Evolutionary conservation across 225 moss, liverwort and hornwort species (phyloP), one percentile per base, ranked within the genome.

Genomic region (Antitrichia curtipendula): DNA sequence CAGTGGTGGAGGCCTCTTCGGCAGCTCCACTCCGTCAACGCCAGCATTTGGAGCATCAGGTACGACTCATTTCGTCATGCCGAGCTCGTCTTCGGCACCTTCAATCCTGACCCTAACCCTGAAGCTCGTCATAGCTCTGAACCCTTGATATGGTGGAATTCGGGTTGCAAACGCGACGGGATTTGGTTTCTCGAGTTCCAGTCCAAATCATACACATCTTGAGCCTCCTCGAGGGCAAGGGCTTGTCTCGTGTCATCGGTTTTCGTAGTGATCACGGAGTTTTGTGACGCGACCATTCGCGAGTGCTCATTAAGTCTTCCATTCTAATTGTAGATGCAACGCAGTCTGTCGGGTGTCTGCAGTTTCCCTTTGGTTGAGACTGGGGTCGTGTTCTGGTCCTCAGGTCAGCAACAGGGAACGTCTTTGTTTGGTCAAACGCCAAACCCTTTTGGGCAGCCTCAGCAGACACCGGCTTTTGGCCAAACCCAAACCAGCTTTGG

Each of bases 381-480:
- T 88, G 64, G 71, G 43, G 17, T 78, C 19, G 54, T 49, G 65
- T 57, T 85, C 32, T 74, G 53, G 43, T 85, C 74, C 17, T 68
- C 90, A 94, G 94, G 91, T 88, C 94, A 93, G 88, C 94, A 91
- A 77, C 94, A 94, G 81, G 90, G 90, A 79, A 90, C 89, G 41
- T 90, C 91, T 84, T 84, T 93, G 86, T 96, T 97, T 68, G 94
- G 93, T 57, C 95, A 95, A 88, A 81, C 91, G 70, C 87, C 93
- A 81, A 93, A 92, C 64, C 89, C 92, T 54, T 95, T 96, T 68
- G 97, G 96, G 75, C 96, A 96, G 89, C 57, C 84, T 85, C 96
- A 95, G 90, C 92, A 91, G 69, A 89, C 92, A 56, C 89, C 90
- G 63, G 80, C 73, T 32, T 94, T 94, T 34, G 91, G 94, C 43